These are phyloP conservation scores for Sporothrix phasma DNA, from an alignment of 2,329 filamentous ascomycete genomes.

Conservation along the genomic window DNA sequence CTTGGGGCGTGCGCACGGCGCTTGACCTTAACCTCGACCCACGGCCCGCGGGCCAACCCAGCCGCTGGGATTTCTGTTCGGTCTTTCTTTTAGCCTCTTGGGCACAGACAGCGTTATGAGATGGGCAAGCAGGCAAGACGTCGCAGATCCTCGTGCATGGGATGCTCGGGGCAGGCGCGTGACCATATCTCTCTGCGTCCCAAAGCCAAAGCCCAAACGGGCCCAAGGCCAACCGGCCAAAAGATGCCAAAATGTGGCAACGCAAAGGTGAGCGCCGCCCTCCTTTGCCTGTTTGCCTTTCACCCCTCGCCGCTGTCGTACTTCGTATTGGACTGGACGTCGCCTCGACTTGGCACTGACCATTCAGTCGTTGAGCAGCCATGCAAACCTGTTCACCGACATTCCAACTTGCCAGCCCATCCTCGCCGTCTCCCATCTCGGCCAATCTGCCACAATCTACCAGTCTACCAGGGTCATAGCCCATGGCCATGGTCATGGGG, in stretches of 20 bases:
- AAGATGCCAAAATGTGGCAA: background rate
- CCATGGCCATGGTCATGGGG: background rate
- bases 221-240: too few relatives aligned
- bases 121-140: background rate
- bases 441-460: background rate
- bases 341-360: background rate
- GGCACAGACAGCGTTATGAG: too few relatives aligned
- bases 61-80: background rate
- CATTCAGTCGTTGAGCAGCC: background rate
- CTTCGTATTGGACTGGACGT: background rate
- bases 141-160: background rate
- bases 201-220: too few relatives aligned
- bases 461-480: background rate
- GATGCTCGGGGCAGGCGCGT: background rate
- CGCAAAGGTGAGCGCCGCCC: background rate
- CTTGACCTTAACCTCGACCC: background rate
- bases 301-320: background rate
- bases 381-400: constrained; percentile 3
- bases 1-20: too few relatives aligned
- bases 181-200: background rate
- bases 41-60: background rate
- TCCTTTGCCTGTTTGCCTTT: background rate
- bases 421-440: background rate
- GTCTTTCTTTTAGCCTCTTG: background rate
- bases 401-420: background rate